Evolutionary conservation across 1,284 basidiomycete species (phyloP).

Genomic region (Rhodotorula glutinis): DNA sequence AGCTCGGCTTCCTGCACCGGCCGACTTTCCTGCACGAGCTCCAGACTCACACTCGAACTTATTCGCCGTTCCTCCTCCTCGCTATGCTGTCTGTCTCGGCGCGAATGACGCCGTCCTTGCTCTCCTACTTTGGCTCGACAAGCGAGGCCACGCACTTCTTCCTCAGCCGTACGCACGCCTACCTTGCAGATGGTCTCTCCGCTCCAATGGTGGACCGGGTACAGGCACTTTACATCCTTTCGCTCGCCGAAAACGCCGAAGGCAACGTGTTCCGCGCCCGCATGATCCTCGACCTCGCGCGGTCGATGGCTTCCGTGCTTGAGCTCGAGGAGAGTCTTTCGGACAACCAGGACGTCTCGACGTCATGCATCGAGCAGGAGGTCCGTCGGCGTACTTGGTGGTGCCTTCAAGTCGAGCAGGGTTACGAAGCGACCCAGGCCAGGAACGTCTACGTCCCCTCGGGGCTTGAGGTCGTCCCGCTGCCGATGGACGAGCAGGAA

Average conservation of each 20-base stretch:
- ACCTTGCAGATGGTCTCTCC: background rate
- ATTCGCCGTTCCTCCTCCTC: slow-evolving; percentile 13
- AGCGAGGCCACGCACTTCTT: background rate
- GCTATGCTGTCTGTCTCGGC: slow-evolving; percentile 5
- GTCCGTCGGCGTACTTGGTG: slow-evolving; percentile 10
- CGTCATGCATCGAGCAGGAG: slow-evolving; percentile 6
- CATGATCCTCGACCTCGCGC: slow-evolving; percentile 1
- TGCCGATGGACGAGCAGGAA: slow-evolving; percentile 12
- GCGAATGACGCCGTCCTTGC: background rate
- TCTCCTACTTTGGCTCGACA: background rate
- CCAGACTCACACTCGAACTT: background rate
- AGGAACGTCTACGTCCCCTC: background rate
- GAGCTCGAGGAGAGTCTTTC: background rate
- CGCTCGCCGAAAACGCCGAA: background rate
- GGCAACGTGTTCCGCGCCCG: background rate
- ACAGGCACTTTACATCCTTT: slow-evolving; percentile 13
- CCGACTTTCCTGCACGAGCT: slow-evolving; percentile 15
- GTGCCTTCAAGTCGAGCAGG: slow-evolving; percentile 2
- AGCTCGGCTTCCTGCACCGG: slow-evolving; percentile 19
- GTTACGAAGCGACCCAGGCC: background rate
- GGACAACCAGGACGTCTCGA: background rate
- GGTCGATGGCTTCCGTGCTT: slow-evolving; percentile 13
- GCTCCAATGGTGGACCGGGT: slow-evolving; percentile 5
- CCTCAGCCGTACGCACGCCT: background rate
- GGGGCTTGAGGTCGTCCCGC: background rate